Percentiles rank a stretch among this genome's conserved stretches.
Conservation (phyloP, 768 basidiomycete genomes). For the Rhodocollybia butyracea region DNA sequence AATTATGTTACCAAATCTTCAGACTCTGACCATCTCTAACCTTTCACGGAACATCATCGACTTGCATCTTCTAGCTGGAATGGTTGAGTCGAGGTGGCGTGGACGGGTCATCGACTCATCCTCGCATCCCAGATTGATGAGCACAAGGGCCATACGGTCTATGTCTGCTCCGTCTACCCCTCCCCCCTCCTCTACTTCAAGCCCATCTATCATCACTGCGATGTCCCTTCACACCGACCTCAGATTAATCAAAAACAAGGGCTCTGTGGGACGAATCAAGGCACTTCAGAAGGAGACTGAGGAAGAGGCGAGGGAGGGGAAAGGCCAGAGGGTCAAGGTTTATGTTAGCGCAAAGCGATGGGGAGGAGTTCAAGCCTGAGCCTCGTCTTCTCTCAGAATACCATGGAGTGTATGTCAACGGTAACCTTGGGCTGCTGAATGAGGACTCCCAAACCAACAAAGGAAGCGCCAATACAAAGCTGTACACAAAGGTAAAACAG, state of each 20-base stretch:
- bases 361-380: not conserved
- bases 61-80: not conserved
- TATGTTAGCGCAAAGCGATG: constrained; percentile 3
- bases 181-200: no score
- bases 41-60: not conserved
- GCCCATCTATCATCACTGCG: not conserved
- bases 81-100: constrained; percentile 2
- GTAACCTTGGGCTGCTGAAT: no score
- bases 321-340: not conserved
- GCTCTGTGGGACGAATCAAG: constrained; percentile 1
- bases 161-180: not conserved
- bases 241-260: constrained; percentile 4
- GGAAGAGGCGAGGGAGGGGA: not conserved
- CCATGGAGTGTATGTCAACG: not conserved
- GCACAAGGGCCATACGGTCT: no score
- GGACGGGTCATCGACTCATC: not conserved
- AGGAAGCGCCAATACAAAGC: no score
- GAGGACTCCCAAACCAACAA: no score
- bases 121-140: not conserved
- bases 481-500: no score
- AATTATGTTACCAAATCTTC: not conserved
- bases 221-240: not conserved
- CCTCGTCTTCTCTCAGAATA: not conserved
- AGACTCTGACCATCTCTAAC: not conserved
- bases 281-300: not conserved